Evolutionary conservation across 768 basidiomycete species (phyloP).

Genomic region (Piloderma croceum): DNA sequence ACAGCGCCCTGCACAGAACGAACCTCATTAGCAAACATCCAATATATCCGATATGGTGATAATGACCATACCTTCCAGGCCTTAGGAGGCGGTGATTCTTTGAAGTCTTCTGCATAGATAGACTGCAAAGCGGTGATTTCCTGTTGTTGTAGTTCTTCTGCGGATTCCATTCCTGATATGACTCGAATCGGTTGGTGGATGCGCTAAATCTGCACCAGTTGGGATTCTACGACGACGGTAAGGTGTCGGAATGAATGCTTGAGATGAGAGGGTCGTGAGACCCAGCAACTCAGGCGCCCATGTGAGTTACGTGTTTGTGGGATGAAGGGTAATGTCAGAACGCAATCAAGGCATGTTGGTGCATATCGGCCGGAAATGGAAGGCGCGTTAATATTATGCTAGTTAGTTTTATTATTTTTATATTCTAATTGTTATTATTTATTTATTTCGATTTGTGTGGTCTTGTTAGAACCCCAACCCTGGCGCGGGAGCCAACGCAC

Average conservation of each 20-base stretch:
- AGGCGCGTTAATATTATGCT: no score
- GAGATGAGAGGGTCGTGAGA: slow-evolving; percentile 63
- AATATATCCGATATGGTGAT: background rate
- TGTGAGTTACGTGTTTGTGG: no score
- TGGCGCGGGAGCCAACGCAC: no score
- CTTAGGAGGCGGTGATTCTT: slow-evolving; percentile 66
- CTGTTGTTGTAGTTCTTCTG: slow-evolving; percentile 57
- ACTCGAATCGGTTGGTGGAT: slow-evolving; percentile 7
- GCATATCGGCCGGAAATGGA: no score
- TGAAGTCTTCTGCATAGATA: slow-evolving; percentile 76
- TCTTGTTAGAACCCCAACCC: no score
- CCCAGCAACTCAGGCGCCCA: slow-evolving; percentile 75
- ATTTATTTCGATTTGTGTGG: no score
- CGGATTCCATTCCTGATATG: slow-evolving; percentile 78
- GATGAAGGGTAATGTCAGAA: no score
- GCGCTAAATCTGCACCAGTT: slow-evolving; percentile 7
- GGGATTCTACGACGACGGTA: slow-evolving; percentile 12
- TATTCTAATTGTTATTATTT: no score
- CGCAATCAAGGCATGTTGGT: no score
- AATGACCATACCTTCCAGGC: slow-evolving; percentile 70
- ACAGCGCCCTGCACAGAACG: slow-evolving; percentile 48
- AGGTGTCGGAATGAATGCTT: slow-evolving; percentile 37
- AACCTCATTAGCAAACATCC: slow-evolving; percentile 3
- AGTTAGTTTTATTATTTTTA: no score
- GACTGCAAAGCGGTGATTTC: slow-evolving; percentile 78